phyloP scores from a whole-genome alignment of 768 basidiomycete genomes.

The Amanita thiersii region DNA sequence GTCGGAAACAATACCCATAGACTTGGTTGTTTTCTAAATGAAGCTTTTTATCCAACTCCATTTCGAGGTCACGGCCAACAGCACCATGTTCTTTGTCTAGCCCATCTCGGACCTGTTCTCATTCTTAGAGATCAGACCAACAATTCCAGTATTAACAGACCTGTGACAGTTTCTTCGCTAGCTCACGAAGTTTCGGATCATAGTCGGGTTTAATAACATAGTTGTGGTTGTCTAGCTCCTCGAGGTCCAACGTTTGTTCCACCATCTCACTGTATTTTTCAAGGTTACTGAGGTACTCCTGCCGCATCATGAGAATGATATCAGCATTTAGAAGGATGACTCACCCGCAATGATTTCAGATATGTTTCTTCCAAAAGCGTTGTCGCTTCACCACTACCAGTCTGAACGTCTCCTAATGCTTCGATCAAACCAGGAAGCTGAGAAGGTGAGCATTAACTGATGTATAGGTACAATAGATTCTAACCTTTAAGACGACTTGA shows the following conservation, averaged over 20 bases:
- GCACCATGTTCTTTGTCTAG: slow-evolving; percentile 75
- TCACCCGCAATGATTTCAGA: slow-evolving; percentile 50
- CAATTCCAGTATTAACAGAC: too few relatives aligned
- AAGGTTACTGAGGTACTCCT: slow-evolving; percentile 60
- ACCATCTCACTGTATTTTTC: slow-evolving; percentile 89
- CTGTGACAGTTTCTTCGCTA: slow-evolving; percentile 60
- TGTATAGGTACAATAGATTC: slow-evolving; percentile 5
- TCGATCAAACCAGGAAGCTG: slow-evolving; percentile 74
- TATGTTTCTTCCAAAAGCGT: slow-evolving; percentile 64
- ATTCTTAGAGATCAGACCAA: neutral
- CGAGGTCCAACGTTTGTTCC: slow-evolving; percentile 89
- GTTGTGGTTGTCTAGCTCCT: slow-evolving; percentile 76
- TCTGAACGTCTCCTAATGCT: slow-evolving; percentile 41
- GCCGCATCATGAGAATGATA: neutral
- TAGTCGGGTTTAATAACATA: slow-evolving; percentile 92
- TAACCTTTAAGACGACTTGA: slow-evolving; percentile 82
- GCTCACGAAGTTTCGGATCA: slow-evolving; percentile 61
- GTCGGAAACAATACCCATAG: slow-evolving; percentile 88
- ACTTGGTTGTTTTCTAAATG: slow-evolving; percentile 88
- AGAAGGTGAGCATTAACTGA: neutral
- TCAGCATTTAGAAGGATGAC: slow-evolving; percentile 9
- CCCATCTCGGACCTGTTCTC: slow-evolving; percentile 58
- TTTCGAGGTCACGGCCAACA: slow-evolving; percentile 59
- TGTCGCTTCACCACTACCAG: slow-evolving; percentile 34
- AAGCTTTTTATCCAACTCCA: slow-evolving; percentile 91